These are phyloP conservation scores for Globisporangium solare DNA, from an alignment of 352 stramenopile genomes.

Conservation along the genomic window DNA sequence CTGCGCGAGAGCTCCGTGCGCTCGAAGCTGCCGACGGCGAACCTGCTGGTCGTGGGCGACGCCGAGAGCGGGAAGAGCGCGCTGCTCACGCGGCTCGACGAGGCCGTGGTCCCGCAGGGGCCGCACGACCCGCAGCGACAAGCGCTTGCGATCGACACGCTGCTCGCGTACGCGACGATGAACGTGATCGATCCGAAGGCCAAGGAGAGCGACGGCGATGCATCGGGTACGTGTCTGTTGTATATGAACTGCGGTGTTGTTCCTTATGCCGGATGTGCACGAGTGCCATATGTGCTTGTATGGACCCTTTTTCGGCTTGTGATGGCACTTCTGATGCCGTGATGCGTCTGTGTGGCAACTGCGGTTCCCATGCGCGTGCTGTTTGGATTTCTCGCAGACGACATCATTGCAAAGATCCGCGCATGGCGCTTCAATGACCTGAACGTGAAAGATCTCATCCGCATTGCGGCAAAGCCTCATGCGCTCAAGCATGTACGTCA, in stretches of 20 bases:
- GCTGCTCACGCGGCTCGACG: slow-evolving; percentile 58
- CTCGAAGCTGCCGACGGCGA: slow-evolving; percentile 56
- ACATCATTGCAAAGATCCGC: slow-evolving; percentile 71
- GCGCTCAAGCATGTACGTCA: slow-evolving; percentile 40
- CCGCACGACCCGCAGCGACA: slow-evolving; percentile 18
- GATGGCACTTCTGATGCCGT: background rate
- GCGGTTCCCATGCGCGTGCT: background rate
- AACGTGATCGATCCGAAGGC: slow-evolving; percentile 62
- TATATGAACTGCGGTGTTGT: background rate
- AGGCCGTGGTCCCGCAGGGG: slow-evolving; percentile 15
- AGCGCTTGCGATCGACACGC: slow-evolving; percentile 25
- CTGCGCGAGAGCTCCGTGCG: slow-evolving; percentile 78
- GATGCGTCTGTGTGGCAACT: background rate
- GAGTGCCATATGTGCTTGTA: slow-evolving; percentile 1
- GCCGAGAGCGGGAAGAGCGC: slow-evolving; percentile 69
- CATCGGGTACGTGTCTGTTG: slow-evolving; percentile 24
- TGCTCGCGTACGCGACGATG: slow-evolving; percentile 61
- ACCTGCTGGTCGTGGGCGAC: slow-evolving; percentile 70
- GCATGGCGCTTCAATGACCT: slow-evolving; percentile 78
- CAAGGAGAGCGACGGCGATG: slow-evolving; percentile 41
- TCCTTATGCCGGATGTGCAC: no score
- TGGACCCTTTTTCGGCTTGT: background rate
- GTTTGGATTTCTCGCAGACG: slow-evolving; percentile 27
- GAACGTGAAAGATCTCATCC: slow-evolving; percentile 58
- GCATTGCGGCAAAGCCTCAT: slow-evolving; percentile 56